Conservation (phyloP, 441 rosid species). For the Aquilaria agallochum region DNA sequence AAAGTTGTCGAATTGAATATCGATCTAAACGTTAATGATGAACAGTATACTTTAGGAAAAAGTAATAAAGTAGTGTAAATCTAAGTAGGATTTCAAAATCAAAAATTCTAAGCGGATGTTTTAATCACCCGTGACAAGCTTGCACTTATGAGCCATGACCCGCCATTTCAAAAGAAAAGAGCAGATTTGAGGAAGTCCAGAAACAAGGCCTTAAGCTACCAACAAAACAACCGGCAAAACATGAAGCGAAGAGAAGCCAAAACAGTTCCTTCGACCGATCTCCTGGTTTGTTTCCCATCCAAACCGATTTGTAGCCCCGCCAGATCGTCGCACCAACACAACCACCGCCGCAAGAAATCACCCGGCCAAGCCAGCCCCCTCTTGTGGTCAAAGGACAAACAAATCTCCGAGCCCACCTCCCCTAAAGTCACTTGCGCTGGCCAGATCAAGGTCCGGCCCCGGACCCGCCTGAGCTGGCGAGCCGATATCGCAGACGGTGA, state of each 20-base stretch:
- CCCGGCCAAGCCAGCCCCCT: slow-evolving; percentile 51
- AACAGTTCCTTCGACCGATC: slow-evolving; percentile 65
- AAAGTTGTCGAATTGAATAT: too few relatives aligned
- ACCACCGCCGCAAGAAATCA: slow-evolving; percentile 29
- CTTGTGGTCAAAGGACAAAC: slow-evolving; percentile 57
- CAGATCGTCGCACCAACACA: slow-evolving; percentile 26
- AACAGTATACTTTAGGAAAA: too few relatives aligned
- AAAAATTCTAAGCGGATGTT: too few relatives aligned
- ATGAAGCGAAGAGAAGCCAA: slow-evolving; percentile 74
- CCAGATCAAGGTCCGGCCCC: slow-evolving; percentile 81
- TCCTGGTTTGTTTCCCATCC: slow-evolving; percentile 81
- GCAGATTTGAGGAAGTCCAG: too few relatives aligned
- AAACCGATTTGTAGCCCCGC: slow-evolving; percentile 73
- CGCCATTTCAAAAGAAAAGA: too few relatives aligned
- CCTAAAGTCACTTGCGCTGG: slow-evolving; percentile 93
- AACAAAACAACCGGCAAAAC: neutral
- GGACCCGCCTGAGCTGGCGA: slow-evolving; percentile 62
- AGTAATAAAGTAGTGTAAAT: too few relatives aligned
- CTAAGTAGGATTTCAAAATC: too few relatives aligned
- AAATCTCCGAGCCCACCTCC: slow-evolving; percentile 77
- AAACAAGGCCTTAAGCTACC: too few relatives aligned
- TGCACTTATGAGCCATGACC: too few relatives aligned
- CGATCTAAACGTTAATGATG: too few relatives aligned
- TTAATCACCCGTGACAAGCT: too few relatives aligned
- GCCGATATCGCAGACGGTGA: slow-evolving; percentile 89